Conservation (phyloP, 2,329 filamentous ascomycete genomes). For the Pseudogymnoascus sp. region DNA sequence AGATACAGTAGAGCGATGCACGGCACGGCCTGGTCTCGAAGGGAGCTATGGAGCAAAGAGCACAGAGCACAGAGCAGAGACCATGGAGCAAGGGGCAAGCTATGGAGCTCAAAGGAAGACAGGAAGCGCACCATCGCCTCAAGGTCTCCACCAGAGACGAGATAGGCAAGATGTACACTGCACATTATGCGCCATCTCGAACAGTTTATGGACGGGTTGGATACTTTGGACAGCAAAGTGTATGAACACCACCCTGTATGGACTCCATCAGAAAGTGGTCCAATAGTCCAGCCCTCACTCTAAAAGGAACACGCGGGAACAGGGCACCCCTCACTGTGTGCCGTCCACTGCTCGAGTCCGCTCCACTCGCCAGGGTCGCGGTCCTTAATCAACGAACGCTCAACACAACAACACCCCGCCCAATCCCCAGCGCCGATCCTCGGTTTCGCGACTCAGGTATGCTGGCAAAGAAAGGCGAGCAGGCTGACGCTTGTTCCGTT, state of each 20-base stretch:
- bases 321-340: background rate
- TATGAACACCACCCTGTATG: background rate
- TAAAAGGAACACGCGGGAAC: conserved; percentile 6
- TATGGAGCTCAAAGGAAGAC: conserved; percentile 3
- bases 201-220: background rate
- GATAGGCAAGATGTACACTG: conserved; percentile 3
- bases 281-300: background rate
- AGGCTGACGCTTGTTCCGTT: background rate
- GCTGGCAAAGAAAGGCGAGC: background rate
- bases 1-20: conserved; percentile 1
- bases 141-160: background rate
- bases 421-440: background rate
- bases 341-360: background rate
- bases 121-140: background rate
- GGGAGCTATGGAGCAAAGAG: background rate
- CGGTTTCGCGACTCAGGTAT: background rate
- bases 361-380: background rate
- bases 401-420: background rate
- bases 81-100: conserved; percentile 2
- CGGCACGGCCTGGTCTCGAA: background rate
- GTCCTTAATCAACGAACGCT: conserved; percentile 4
- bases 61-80: background rate
- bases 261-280: background rate
- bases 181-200: background rate
- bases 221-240: background rate